Percentiles rank a stretch among this genome's conserved stretches.
phyloP scores from a whole-genome alignment of 805 yeast species.

The Metschnikowia amazonensis region DNA sequence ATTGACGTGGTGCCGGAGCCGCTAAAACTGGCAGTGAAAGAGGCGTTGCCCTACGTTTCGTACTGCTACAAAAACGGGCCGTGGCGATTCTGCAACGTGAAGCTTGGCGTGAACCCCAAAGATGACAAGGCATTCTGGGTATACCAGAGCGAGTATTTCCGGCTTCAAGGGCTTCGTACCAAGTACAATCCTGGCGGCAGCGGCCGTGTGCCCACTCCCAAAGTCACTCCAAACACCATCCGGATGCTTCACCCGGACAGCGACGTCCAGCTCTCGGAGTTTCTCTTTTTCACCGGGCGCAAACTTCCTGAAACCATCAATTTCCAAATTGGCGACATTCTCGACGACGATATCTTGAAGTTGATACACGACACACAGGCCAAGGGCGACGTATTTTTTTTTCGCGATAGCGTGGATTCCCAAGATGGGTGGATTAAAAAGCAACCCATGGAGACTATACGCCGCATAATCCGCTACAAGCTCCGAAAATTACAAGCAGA shows the following conservation, averaged over 20 bases:
- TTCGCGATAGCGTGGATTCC: constrained; percentile 36
- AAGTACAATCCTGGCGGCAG: constrained; percentile 8
- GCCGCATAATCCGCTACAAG: constrained; percentile 71
- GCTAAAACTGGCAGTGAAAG: constrained; percentile 49
- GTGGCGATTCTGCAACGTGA: constrained; percentile 84
- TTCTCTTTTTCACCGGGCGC: constrained; percentile 66
- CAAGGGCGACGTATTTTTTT: constrained; percentile 35
- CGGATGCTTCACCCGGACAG: constrained; percentile 14
- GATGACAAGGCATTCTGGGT: constrained; percentile 48
- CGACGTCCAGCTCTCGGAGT: constrained; percentile 25
- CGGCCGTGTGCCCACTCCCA: constrained; percentile 4
- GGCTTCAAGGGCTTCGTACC: constrained; percentile 38
- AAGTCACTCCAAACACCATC: constrained; percentile 28
- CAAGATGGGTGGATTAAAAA: constrained; percentile 79
- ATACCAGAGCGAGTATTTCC: constrained; percentile 85
- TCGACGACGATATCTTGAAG: constrained; percentile 55
- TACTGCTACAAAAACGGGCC: constrained; percentile 87
- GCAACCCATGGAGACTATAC: constrained; percentile 56
- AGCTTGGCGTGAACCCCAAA: constrained; percentile 75
- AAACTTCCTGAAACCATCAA: constrained; percentile 65
- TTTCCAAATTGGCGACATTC: constrained; percentile 75
- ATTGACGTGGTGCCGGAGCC: constrained; percentile 49
- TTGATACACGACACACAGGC: constrained; percentile 35
- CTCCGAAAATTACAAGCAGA: constrained; percentile 57
- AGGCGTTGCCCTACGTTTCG: constrained; percentile 80